These are phyloP conservation scores for Ailanthus altissimus DNA, from an alignment of 345 rosid genomes.

Conservation along the genomic window DNA sequence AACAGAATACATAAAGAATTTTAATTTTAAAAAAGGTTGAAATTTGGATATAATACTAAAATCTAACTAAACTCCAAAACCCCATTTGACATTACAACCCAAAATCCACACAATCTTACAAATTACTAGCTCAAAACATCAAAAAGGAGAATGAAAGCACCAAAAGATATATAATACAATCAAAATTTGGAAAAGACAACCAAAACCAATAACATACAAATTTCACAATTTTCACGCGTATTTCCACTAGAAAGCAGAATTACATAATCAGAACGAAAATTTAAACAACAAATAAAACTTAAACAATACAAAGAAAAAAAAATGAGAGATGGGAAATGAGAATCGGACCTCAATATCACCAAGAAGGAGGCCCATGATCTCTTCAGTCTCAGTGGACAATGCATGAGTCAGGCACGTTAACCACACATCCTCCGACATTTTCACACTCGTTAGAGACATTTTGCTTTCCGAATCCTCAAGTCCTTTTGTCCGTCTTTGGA, in stretches of 20 bases:
- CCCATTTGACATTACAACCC: neutral
- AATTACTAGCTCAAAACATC: slow-evolving; percentile 7
- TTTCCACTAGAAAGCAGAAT: neutral
- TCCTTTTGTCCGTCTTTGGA: neutral
- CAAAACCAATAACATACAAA: neutral
- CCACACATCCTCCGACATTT: slow-evolving; percentile 95
- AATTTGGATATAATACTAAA: neutral
- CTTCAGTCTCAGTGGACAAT: slow-evolving; percentile 97
- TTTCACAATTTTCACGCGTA: neutral
- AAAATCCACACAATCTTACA: neutral
- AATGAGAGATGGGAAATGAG: slow-evolving; percentile 1
- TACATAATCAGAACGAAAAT: neutral
- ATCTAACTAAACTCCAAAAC: neutral
- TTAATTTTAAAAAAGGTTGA: neutral
- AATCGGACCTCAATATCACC: slow-evolving; percentile 83
- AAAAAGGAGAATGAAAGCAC: neutral
- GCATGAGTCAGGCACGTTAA: slow-evolving; percentile 94
- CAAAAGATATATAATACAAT: neutral
- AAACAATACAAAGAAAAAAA: neutral
- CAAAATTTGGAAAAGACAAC: neutral
- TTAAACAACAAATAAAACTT: too few relatives aligned
- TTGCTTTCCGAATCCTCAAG: neutral
- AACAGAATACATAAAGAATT: neutral
- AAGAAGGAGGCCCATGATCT: slow-evolving; percentile 99
- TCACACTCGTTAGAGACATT: slow-evolving; percentile 83